Conservation (phyloP, 331 rosid species). For the Pyracantha coccinea region DNA sequence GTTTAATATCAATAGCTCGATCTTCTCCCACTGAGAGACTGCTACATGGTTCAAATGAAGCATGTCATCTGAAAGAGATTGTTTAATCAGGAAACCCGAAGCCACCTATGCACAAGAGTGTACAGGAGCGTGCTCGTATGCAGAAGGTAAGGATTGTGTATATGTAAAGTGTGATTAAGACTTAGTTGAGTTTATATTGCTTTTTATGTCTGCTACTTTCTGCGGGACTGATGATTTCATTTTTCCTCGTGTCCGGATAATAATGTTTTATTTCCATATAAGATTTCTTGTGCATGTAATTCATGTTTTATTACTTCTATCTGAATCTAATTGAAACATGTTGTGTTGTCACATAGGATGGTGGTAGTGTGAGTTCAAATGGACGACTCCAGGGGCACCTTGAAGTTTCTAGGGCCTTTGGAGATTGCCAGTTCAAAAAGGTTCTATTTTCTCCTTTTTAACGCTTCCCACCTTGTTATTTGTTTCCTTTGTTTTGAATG, state of each 20-base stretch:
- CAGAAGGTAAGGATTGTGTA: constrained; percentile 52
- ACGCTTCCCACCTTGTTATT: no score
- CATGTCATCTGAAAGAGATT: constrained; percentile 53
- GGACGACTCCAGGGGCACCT: constrained; percentile 90
- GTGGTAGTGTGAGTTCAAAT: constrained; percentile 75
- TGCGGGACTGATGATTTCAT: no score
- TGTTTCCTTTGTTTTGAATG: no score
- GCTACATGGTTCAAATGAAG: constrained; percentile 34
- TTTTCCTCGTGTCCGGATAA: no score
- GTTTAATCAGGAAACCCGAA: constrained; percentile 83
- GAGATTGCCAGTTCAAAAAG: constrained; percentile 89
- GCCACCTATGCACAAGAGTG: constrained; percentile 84
- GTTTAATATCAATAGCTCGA: no score
- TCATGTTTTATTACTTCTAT: no score
- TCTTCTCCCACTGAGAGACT: constrained; percentile 23
- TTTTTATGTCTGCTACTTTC: no score
- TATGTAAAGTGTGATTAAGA: background rate
- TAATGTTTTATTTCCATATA: no score
- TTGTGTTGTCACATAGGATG: constrained; percentile 45
- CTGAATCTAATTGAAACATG: no score
- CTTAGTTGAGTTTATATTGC: no score
- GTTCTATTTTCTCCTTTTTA: constrained; percentile 18
- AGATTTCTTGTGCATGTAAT: no score
- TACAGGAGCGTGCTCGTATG: constrained; percentile 35
- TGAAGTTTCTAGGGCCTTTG: constrained; percentile 83